A percentile compares a stretch with the other conserved stretches of the same genome.
Conservation (phyloP, 306 rosid species). For the Quercus wislizeni region DNA sequence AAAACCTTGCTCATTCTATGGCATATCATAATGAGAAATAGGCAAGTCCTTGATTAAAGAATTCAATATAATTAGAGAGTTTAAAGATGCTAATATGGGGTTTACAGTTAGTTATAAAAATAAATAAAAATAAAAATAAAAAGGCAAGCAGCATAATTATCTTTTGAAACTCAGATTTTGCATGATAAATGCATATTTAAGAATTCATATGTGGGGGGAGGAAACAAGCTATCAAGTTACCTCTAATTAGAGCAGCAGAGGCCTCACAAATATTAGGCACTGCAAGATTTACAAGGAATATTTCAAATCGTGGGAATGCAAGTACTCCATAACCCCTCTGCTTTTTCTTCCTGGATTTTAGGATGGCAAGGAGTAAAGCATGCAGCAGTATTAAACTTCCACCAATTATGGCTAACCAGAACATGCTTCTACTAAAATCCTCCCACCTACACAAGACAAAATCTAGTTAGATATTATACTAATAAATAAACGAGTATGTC, state of each 20-base stretch:
- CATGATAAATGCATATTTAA: not conserved
- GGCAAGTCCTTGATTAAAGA: not conserved
- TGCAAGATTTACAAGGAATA: constrained; percentile 69
- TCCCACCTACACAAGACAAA: constrained; percentile 58
- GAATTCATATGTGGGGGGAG: not conserved
- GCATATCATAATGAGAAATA: too few relatives aligned
- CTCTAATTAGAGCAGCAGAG: constrained; percentile 62
- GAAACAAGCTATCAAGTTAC: constrained; percentile 30
- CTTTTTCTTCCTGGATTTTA: constrained; percentile 53
- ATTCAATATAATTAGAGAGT: not conserved
- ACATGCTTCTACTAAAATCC: constrained; percentile 67
- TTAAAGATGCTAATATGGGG: not conserved
- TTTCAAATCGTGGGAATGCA: constrained; percentile 78
- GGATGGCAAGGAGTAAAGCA: constrained; percentile 51
- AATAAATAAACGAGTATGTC: not conserved
- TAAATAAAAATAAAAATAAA: not conserved
- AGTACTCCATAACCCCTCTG: constrained; percentile 64
- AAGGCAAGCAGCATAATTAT: not conserved
- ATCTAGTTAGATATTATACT: not conserved
- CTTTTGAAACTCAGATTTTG: not conserved
- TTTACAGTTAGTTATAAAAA: not conserved
- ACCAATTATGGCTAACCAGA: constrained; percentile 72
- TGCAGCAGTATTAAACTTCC: constrained; percentile 70
- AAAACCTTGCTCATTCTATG: not conserved
- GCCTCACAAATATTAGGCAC: constrained; percentile 70